Percentiles rank a stretch among this genome's conserved stretches.
These are phyloP conservation scores for Boletus tomentosulus DNA, from an alignment of 768 basidiomycete species.

Conservation along the genomic window DNA sequence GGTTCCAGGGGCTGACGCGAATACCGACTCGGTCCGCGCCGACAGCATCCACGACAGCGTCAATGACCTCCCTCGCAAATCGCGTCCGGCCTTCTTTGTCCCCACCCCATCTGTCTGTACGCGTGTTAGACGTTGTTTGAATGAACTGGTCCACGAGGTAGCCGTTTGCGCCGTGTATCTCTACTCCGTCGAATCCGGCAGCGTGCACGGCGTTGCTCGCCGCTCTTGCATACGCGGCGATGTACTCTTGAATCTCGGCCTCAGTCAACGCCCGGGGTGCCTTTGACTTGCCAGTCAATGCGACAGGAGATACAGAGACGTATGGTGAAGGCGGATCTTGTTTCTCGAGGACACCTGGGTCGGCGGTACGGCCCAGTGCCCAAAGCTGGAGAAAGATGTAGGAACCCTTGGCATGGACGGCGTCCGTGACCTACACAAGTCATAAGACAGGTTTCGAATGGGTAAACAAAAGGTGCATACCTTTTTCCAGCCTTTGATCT, in stretches of 20 bases:
- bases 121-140: constrained; percentile 50
- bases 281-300: constrained; percentile 10
- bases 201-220: constrained; percentile 32
- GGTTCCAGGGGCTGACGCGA: constrained; percentile 54
- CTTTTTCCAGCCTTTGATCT: constrained; percentile 49
- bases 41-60: constrained; percentile 47
- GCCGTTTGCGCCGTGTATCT: constrained; percentile 40
- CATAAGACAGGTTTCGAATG: not conserved
- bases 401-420: constrained; percentile 51
- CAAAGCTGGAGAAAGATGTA: constrained; percentile 49
- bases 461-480: constrained; percentile 15
- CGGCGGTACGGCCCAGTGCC: constrained; percentile 52
- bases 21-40: constrained; percentile 53
- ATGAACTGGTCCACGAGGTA: constrained; percentile 61
- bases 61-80: constrained; percentile 53
- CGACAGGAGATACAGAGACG: constrained; percentile 33
- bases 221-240: constrained; percentile 28
- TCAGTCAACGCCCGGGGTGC: constrained; percentile 18
- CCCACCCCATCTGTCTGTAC: constrained; percentile 68
- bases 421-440: constrained; percentile 45
- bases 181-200: constrained; percentile 47
- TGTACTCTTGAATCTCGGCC: constrained; percentile 33
- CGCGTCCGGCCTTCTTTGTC: constrained; percentile 54
- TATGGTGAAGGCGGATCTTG: constrained; percentile 30
- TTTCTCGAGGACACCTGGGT: constrained; percentile 27